Percentiles rank a stretch among this genome's conserved stretches.
phyloP scores from a whole-genome alignment of 2,329 filamentous ascomycete species.

The Boeremia lycopersici region DNA sequence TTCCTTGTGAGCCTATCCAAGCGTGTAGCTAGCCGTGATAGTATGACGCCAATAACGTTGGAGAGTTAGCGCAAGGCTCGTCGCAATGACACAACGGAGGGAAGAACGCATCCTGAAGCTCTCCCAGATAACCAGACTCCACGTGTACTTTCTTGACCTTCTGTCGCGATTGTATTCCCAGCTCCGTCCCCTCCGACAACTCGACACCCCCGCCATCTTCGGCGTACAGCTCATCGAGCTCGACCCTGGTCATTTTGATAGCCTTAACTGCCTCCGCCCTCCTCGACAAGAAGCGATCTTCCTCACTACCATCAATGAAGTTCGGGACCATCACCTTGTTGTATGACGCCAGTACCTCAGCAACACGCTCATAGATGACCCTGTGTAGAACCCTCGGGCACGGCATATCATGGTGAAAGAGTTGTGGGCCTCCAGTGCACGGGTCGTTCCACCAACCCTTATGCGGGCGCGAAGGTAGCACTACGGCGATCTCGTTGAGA shows the following conservation, averaged over 20 bases:
- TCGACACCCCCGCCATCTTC: constrained; percentile 25
- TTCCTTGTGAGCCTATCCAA: neutral
- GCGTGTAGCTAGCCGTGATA: neutral
- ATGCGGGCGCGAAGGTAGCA: constrained; percentile 20
- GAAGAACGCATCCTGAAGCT: neutral
- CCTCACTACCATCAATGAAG: constrained; percentile 32
- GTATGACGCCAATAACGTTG: neutral
- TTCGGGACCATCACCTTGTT: constrained; percentile 14
- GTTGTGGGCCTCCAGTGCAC: constrained; percentile 1
- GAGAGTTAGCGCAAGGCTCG: neutral
- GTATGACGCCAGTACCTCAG: constrained; percentile 20
- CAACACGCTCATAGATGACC: constrained; percentile 33
- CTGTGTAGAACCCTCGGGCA: constrained; percentile 33
- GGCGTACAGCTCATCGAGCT: constrained; percentile 22
- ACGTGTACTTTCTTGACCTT: neutral
- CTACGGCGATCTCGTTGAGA: constrained; percentile 28
- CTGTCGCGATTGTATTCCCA: neutral
- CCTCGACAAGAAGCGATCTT: constrained; percentile 10
- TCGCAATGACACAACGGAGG: neutral
- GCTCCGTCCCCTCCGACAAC: constrained; percentile 10
- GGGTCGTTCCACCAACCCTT: constrained; percentile 11
- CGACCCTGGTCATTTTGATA: constrained; percentile 15
- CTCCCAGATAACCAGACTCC: neutral
- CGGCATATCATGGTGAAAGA: constrained; percentile 26
- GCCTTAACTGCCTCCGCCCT: constrained; percentile 1